Base-by-base conservation (phyloP, 202 grass and related monocot species). In the Dendrocalamus latiflorus region DNA sequence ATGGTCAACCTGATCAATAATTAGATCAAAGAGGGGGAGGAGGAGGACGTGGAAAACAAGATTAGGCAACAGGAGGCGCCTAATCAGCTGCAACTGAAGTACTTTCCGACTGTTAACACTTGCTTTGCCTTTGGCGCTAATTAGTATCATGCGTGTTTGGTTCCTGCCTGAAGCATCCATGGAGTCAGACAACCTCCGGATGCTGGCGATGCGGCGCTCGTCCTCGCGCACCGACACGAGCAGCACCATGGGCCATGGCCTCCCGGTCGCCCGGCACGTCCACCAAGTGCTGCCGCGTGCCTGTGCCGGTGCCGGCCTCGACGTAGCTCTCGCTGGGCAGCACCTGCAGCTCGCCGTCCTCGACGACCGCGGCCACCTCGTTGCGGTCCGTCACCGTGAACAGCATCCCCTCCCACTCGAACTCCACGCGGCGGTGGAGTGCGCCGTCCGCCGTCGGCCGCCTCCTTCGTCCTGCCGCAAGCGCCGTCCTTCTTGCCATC, bases 221-320 rank as follows among this genome's bases (percentile, higher is more conserved):
- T 54, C 60, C 69, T 55, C n/a, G n/a, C n/a, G n/a, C n/a, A n/a
- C n/a, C n/a, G n/a, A n/a, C n/a, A n/a, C n/a, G n/a, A n/a, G n/a
- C 34, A 89, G 71, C 4, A 85, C n/a, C n/a, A n/a, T n/a, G n/a
- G n/a, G n/a, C 0, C 60, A 80, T 63, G 1, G 44, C 76, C 70
- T 70, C 87, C 25, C 15, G 36, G 24, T 37, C 0, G 15, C 76
- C 70, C 54, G 70, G 44, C 54, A 84, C 70, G 54, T 84, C 76
- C 34, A 80, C 87, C 3, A 80, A 41, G 42, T 84, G 81, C 8
- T 21, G 1, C 17, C 42, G 53, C 64, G n/a, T n/a, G n/a, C n/a
- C n/a, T n/a, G 42, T 43, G 13, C 34, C 43, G 22, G 4, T 28
- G 50, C 4, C 9, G 7, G 0, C 14, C 53, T 85, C 43, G 2